Base-by-base conservation (phyloP, 2,329 filamentous ascomycete genomes). In the Davidsoniella australis region DNA sequence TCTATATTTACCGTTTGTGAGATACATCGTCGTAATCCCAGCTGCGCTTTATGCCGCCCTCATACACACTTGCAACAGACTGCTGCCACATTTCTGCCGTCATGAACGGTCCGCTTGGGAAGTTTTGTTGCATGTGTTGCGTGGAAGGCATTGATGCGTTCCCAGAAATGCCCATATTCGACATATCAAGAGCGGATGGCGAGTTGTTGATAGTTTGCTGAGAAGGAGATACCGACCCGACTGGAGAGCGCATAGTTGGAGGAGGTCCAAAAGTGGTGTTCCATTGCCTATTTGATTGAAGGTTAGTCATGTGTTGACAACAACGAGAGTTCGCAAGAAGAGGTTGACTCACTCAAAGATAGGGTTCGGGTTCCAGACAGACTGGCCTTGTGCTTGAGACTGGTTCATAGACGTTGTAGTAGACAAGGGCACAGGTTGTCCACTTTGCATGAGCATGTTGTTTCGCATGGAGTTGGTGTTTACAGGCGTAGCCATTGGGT, bases 361-460 rank as follows among this genome's bases (percentile, higher is more conserved):
- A 52, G 82, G 76, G 29, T 83, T 76, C 20, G 87, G 88, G 58
- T 94, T 93, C 87, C 87, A 94, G 50, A 72, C 67, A 20, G 73
- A 5, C 12, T 33, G 29, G 29, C 29, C 29, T 9, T 10, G 29
- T 33, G 29, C 29, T 9, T 33, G 71, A 44, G 76, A 72, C 53
- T 82, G 81, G 16, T 16, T 20, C 26, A 51, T 41, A 7, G 36
- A 12, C 38, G 46, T 47, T 1, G 50, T 26, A 5, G 42, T 14
- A 56, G 76, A 68, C 59, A 84, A 64, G 42, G 73, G 66, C 61
- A 85, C 69, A 41, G 71, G 68, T 52, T 73, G 68, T 38, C 68
- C 59, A 54, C 77, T 68, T 18, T 33, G 45, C 39, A 55, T 52
- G 41, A 54, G 47, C 47, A 54, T 47, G 47, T 45, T 47, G 12